Evolutionary conservation across 2,329 filamentous ascomycete genomes (phyloP).

Genomic region (Furcasterigmium furcatum): DNA sequence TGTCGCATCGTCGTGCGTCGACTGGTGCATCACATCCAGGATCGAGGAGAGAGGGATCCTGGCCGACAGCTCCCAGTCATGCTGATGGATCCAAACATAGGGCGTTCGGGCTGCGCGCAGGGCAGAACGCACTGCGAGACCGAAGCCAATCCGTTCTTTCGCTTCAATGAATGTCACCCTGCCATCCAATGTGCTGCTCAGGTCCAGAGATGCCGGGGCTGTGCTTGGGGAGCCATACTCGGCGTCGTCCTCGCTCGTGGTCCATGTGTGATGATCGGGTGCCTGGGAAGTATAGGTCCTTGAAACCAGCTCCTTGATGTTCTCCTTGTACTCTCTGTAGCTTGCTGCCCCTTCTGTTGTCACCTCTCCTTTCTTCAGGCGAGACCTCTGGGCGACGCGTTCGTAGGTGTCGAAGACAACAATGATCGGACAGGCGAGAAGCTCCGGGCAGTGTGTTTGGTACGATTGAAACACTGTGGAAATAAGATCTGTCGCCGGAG

Average conservation of each 20-base stretch:
- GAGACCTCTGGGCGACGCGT: slow-evolving; percentile 34
- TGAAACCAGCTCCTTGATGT: slow-evolving; percentile 39
- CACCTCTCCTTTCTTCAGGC: slow-evolving; percentile 52
- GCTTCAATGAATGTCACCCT: slow-evolving; percentile 48
- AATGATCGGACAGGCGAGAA: slow-evolving; percentile 41
- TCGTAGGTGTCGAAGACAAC: slow-evolving; percentile 53
- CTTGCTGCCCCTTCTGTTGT: slow-evolving; percentile 38
- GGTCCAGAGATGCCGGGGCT: slow-evolving; percentile 19
- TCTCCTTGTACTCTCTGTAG: slow-evolving; percentile 42
- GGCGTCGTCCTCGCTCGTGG: slow-evolving; percentile 26
- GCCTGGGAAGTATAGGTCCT: slow-evolving; percentile 16
- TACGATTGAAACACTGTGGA: slow-evolving; percentile 43
- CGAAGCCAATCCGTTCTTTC: slow-evolving; percentile 44
- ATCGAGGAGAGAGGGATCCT: slow-evolving; percentile 40
- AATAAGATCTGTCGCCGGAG: slow-evolving; percentile 49
- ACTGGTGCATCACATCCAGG: slow-evolving; percentile 40
- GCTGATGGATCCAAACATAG: slow-evolving; percentile 56
- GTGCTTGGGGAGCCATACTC: slow-evolving; percentile 40
- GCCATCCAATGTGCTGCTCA: slow-evolving; percentile 27
- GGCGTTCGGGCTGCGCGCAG: slow-evolving; percentile 42
- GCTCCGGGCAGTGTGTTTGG: slow-evolving; percentile 31
- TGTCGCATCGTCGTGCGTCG: slow-evolving; percentile 20
- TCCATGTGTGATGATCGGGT: slow-evolving; percentile 4
- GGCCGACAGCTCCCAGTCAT: slow-evolving; percentile 49
- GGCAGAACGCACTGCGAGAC: slow-evolving; percentile 49